A percentile compares a stretch with the other conserved stretches of the same genome.
Conservation (phyloP, 2,329 filamentous ascomycete genomes). For the Aspergillus sp. region DNA sequence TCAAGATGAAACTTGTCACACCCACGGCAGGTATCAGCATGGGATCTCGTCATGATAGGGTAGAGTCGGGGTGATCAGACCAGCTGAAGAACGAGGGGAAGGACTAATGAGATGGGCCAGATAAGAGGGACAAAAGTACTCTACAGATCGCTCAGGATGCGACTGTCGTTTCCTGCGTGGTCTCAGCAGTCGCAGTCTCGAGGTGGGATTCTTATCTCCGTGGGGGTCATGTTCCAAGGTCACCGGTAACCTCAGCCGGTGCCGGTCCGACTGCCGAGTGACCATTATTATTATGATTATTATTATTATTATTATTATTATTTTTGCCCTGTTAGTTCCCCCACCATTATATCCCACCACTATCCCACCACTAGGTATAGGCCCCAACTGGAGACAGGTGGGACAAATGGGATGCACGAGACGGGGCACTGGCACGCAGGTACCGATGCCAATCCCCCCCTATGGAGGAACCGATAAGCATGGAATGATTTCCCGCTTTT, state of each 20-base stretch:
- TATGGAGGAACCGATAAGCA: background rate
- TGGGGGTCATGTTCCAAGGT: background rate
- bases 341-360: conserved; percentile 10
- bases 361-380: background rate
- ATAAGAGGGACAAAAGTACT: conserved; percentile 15
- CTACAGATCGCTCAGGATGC: background rate
- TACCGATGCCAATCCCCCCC: conserved; percentile 11
- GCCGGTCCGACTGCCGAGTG: conserved; percentile 17
- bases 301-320: too few relatives aligned
- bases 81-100: background rate
- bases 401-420: conserved; percentile 11
- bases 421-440: conserved; percentile 16
- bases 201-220: background rate
- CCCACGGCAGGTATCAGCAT: background rate
- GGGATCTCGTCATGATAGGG: conserved; percentile 15
- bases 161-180: background rate
- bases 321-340: background rate
- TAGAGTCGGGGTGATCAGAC: conserved; percentile 8
- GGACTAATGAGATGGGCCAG: conserved; percentile 6
- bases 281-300: background rate
- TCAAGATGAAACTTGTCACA: background rate
- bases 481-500: conserved; percentile 5
- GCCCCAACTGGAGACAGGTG: conserved; percentile 10
- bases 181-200: background rate
- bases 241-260: conserved; percentile 4